These are phyloP conservation scores for Blastocystis sp. DNA, from an alignment of 352 stramenopile species.

Conservation along the genomic window DNA sequence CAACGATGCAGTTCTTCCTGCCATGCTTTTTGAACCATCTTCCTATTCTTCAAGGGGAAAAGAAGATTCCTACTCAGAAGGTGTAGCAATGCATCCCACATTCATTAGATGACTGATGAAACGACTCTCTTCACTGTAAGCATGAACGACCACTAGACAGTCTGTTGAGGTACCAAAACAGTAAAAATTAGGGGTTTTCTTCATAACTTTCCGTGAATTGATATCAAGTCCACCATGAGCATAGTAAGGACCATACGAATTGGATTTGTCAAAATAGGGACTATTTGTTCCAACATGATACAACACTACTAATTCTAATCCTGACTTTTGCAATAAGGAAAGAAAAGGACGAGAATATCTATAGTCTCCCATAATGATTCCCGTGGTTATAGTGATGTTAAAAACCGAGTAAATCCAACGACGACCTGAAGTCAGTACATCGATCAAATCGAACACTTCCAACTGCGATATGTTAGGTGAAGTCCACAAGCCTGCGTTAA, in stretches of 20 bases:
- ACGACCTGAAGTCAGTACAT: neutral
- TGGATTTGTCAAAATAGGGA: neutral
- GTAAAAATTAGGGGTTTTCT: neutral
- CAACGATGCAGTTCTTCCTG: neutral
- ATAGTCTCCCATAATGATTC: neutral
- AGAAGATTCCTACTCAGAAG: neutral
- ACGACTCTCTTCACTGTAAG: neutral
- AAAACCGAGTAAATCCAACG: neutral
- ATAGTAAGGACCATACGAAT: neutral
- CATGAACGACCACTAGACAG: neutral
- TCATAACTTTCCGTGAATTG: neutral
- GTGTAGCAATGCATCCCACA: neutral
- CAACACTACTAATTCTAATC: neutral
- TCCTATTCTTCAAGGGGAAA: neutral
- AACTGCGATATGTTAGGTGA: neutral
- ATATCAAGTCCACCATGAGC: neutral
- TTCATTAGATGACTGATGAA: neutral
- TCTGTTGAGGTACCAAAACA: neutral
- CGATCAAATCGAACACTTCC: neutral
- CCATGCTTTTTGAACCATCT: neutral
- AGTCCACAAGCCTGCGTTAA: conserved; percentile 17
- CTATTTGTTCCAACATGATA: neutral
- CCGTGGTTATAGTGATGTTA: neutral
- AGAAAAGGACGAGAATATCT: neutral
- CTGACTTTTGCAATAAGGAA: neutral